phyloP scores from a whole-genome alignment of 2,329 filamentous ascomycete genomes.

The Aspergillus cejpii region DNA sequence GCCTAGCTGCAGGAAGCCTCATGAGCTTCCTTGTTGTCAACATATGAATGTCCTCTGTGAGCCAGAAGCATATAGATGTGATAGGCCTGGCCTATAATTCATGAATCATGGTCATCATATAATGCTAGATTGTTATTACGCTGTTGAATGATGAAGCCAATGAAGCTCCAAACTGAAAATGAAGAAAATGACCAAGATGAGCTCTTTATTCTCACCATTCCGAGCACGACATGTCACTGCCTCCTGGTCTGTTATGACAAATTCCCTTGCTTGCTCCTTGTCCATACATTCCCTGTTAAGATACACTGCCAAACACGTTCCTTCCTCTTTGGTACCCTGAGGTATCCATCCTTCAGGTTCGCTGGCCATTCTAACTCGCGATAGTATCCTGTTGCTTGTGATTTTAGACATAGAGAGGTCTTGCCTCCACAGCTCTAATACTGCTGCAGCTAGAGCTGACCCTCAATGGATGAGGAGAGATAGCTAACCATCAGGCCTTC shows the following conservation, averaged over 20 bases:
- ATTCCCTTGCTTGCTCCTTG: neutral
- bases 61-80: neutral
- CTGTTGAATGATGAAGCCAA: neutral
- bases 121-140: neutral
- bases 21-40: conserved; percentile 69
- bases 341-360: neutral
- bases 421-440: neutral
- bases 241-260: neutral
- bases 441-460: neutral
- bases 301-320: neutral
- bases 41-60: conserved; percentile 6
- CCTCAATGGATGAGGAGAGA: too few relatives aligned
- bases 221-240: neutral
- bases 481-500: too few relatives aligned
- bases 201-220: neutral
- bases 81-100: neutral
- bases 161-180: neutral
- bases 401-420: neutral
- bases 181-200: neutral
- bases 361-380: neutral
- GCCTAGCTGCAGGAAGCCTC: conserved; percentile 77
- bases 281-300: neutral
- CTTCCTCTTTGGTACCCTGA: neutral
- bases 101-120: neutral
- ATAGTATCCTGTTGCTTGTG: neutral